A percentile compares a stretch with the other conserved stretches of the same genome.
Conservation (phyloP, 1,284 basidiomycete species). For the Heterobasidion occidentale region DNA sequence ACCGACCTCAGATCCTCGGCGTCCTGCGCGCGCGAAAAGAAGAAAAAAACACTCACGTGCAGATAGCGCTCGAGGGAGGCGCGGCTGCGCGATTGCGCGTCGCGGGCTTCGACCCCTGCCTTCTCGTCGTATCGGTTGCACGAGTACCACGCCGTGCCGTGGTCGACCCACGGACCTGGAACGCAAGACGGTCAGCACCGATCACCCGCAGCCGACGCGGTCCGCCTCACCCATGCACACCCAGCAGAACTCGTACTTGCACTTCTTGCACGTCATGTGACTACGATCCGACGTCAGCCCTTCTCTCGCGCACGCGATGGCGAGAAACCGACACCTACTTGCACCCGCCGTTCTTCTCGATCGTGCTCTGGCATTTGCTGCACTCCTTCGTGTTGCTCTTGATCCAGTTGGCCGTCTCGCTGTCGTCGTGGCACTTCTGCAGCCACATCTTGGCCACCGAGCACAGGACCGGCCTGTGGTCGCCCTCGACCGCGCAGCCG, state of each 20-base stretch:
- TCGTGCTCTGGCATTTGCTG: conserved; percentile 89
- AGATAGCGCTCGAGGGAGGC: conserved; percentile 92
- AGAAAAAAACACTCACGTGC: too few relatives aligned
- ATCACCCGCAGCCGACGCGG: background rate
- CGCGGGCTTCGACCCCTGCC: conserved; percentile 80
- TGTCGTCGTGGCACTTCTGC: conserved; percentile 96
- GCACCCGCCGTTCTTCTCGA: conserved; percentile 99
- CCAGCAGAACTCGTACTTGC: conserved; percentile 86
- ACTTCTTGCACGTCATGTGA: conserved; percentile 99
- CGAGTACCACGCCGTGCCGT: conserved; percentile 96
- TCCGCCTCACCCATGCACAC: conserved; percentile 61
- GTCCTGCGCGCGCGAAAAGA: background rate
- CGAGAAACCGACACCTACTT: conserved; percentile 56
- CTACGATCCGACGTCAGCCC: conserved; percentile 28
- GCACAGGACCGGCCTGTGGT: conserved; percentile 91
- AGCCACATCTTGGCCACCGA: conserved; percentile 88
- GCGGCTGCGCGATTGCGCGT: conserved; percentile 82
- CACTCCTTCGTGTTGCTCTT: conserved; percentile 99
- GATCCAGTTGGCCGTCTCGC: conserved; percentile 99
- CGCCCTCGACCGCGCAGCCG: conserved; percentile 77
- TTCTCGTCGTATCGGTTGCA: conserved; percentile 98
- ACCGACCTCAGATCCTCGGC: background rate
- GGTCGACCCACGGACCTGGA: conserved; percentile 92
- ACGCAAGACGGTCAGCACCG: conserved; percentile 30
- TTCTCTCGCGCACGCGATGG: background rate